These are phyloP conservation scores for Closterium sp. DNA, from an alignment of 139 green algal species.

Conservation along the genomic window DNA sequence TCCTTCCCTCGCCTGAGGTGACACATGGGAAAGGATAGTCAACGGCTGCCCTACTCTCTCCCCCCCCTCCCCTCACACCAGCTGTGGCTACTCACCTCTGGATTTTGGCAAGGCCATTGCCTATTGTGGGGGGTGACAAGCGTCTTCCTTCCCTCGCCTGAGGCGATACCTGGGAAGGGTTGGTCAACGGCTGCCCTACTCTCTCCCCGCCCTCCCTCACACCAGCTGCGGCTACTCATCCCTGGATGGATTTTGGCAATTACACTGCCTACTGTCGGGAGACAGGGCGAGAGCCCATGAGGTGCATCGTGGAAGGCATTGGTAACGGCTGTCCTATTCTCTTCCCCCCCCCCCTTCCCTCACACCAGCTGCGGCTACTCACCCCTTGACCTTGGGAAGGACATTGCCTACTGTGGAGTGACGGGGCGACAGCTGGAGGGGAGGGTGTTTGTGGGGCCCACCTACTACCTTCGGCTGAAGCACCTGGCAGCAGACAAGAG, in stretches of 20 bases:
- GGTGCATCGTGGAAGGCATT: background rate
- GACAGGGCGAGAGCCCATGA: background rate
- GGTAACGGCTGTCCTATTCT: too few species aligned
- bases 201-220: background rate
- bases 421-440: too few species aligned
- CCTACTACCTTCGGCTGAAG: background rate
- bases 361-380: too few species aligned
- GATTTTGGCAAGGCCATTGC: background rate
- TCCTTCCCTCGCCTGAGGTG: too few species aligned
- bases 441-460: background rate
- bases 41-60: too few species aligned
- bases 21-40: too few species aligned
- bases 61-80: background rate
- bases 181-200: too few species aligned
- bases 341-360: too few species aligned
- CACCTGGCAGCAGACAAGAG: background rate
- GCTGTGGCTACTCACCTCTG: background rate
- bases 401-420: too few species aligned
- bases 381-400: too few species aligned
- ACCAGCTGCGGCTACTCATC: background rate
- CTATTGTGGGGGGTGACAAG: background rate
- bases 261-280: background rate
- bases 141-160: too few species aligned
- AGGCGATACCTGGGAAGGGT: too few species aligned
- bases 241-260: background rate